These are phyloP conservation scores for Flaveria sonorensis DNA, from an alignment of 129 eudicot species.

Conservation along the genomic window DNA sequence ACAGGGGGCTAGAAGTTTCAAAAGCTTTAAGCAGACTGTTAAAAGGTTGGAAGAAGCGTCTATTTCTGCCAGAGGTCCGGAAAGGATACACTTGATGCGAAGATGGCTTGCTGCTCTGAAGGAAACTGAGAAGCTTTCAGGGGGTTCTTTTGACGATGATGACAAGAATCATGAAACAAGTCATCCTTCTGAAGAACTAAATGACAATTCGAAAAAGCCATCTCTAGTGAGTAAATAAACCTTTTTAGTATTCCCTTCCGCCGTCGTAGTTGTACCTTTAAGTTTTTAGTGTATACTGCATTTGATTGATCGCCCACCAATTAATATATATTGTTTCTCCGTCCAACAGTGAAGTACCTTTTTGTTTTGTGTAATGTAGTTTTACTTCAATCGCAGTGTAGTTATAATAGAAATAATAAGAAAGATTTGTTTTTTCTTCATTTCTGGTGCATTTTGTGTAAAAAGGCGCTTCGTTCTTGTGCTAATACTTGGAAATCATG, in stretches of 20 bases:
- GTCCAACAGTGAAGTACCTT: not conserved
- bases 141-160: slow-evolving; percentile 50
- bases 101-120: slow-evolving; percentile 80
- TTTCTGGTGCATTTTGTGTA: not conserved
- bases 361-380: not conserved
- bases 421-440: not conserved
- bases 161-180: slow-evolving; percentile 49
- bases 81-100: slow-evolving; percentile 73
- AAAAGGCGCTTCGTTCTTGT: not conserved
- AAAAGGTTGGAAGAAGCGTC: slow-evolving; percentile 95
- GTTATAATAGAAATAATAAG: not conserved
- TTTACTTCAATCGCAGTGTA: slow-evolving; percentile 3
- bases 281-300: not conserved
- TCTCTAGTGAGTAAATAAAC: slow-evolving; percentile 55
- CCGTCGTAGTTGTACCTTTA: not conserved
- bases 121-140: slow-evolving; percentile 61
- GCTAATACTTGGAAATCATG: slow-evolving; percentile 25
- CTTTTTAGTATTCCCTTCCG: not conserved
- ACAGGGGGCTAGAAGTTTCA: slow-evolving; percentile 73
- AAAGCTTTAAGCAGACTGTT: slow-evolving; percentile 80
- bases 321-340: slow-evolving; percentile 1
- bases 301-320: slow-evolving; percentile 7
- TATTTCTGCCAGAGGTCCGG: slow-evolving; percentile 79
- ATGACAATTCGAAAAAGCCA: slow-evolving; percentile 56
- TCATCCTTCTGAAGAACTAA: slow-evolving; percentile 59